Evolutionary conservation across 2,329 filamentous ascomycete species (phyloP).

Genomic region (Chaetomium sp.): DNA sequence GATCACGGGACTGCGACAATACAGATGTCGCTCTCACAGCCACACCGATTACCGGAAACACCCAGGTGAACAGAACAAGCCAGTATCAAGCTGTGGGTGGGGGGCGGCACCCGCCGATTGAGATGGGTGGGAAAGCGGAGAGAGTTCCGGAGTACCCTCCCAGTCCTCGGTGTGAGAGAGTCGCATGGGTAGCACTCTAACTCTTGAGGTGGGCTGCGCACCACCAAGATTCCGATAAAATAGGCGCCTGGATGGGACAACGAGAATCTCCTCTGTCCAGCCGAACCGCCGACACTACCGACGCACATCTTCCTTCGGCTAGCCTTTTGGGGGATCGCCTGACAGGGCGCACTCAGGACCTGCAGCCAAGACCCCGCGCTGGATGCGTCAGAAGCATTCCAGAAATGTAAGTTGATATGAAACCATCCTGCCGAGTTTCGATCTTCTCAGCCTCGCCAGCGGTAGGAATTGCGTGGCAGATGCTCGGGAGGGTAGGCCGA

Average conservation of each 20-base stretch:
- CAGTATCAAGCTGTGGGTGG: no score
- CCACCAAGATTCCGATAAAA: background rate
- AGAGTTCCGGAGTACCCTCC: background rate
- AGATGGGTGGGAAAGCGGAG: background rate
- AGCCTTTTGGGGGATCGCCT: constrained; percentile 13
- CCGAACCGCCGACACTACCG: background rate
- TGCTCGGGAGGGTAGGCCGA: constrained; percentile 11
- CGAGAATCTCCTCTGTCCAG: background rate
- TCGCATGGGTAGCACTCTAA: background rate
- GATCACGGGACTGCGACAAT: constrained; percentile 5
- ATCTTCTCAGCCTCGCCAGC: background rate
- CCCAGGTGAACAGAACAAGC: background rate
- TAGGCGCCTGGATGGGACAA: background rate
- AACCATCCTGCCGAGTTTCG: background rate
- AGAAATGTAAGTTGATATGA: background rate
- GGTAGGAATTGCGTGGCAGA: background rate
- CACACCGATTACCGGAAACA: constrained; percentile 21
- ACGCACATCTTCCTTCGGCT: constrained; percentile 5
- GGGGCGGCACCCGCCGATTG: background rate
- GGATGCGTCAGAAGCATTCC: constrained; percentile 5
- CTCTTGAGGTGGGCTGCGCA: background rate
- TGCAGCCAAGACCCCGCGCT: background rate
- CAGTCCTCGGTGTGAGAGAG: constrained; percentile 1
- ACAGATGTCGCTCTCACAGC: constrained; percentile 14
- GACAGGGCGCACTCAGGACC: constrained; percentile 25